phyloP scores from a whole-genome alignment of 202 grass and related monocot genomes.

The Elaeis oleifera region DNA sequence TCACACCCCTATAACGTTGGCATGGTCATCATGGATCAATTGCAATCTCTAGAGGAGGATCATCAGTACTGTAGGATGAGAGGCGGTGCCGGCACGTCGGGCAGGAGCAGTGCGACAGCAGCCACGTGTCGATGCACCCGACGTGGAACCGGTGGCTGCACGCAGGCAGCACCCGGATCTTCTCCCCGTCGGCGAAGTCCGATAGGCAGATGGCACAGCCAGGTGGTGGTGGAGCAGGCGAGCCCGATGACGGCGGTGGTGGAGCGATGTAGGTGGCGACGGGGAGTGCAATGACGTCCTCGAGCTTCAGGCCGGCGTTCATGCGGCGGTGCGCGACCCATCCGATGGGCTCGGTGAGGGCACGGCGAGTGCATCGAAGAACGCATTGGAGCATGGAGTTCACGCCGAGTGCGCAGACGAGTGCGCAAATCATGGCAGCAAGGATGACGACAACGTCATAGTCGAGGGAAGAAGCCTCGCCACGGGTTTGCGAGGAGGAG shows the following conservation, averaged over 20 bases:
- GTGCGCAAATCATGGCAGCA: conserved; percentile 71
- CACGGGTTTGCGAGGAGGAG: not conserved
- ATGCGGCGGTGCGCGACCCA: conserved; percentile 45
- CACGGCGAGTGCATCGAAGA: conserved; percentile 46
- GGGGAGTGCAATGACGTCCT: conserved; percentile 47
- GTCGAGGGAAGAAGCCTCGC: conserved; percentile 31
- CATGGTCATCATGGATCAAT: too few species aligned
- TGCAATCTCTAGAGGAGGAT: too few species aligned
- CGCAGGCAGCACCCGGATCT: conserved; percentile 43
- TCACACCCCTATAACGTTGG: too few species aligned
- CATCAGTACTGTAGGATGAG: not conserved
- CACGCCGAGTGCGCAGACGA: conserved; percentile 64
- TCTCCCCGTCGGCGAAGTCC: conserved; percentile 66
- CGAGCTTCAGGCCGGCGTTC: conserved; percentile 54
- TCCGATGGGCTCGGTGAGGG: conserved; percentile 34
- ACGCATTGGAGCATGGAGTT: conserved; percentile 75
- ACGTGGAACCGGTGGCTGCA: conserved; percentile 75
- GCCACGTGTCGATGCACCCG: conserved; percentile 62
- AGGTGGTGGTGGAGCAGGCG: not conserved
- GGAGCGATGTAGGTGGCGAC: conserved; percentile 36
- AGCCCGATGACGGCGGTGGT: not conserved
- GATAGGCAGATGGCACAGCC: conserved; percentile 73
- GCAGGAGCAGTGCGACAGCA: conserved; percentile 50
- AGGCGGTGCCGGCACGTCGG: conserved; percentile 58
- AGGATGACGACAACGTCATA: conserved; percentile 68